phyloP scores from a whole-genome alignment of 768 basidiomycete species.

The Leccinellum rugosiceps region DNA sequence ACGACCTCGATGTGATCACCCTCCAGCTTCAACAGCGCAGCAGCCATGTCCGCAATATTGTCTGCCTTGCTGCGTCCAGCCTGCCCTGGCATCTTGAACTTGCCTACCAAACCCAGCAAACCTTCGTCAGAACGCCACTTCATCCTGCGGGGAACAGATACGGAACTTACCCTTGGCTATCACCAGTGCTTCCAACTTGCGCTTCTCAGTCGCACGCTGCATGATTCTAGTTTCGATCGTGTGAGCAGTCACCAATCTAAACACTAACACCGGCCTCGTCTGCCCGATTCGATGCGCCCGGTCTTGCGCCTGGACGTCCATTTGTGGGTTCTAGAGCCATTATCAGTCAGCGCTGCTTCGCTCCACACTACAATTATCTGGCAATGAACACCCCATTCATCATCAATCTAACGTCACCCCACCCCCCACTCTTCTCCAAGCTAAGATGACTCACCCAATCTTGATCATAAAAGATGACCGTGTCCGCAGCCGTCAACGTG shows the following conservation, averaged over 20 bases:
- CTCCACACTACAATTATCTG: not conserved
- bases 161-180: constrained; percentile 74
- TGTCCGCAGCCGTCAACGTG: constrained; percentile 75
- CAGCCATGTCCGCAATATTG: constrained; percentile 78
- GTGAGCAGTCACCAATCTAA: constrained; percentile 80
- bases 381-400: not conserved
- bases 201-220: constrained; percentile 81
- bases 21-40: constrained; percentile 73
- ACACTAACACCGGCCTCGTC: constrained; percentile 85
- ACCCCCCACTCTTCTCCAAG: not conserved
- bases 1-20: constrained; percentile 90
- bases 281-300: constrained; percentile 96
- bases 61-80: constrained; percentile 53
- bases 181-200: constrained; percentile 90
- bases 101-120: constrained; percentile 45
- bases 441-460: constrained; percentile 19
- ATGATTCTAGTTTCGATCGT: constrained; percentile 93
- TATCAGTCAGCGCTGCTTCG: not conserved
- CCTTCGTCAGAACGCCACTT: not conserved
- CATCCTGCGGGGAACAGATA: not conserved
- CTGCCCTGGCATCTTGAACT: constrained; percentile 75
- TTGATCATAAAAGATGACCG: constrained; percentile 26
- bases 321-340: constrained; percentile 76
- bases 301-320: constrained; percentile 95
- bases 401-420: not conserved